Evolutionary conservation across 1,284 basidiomycete genomes (phyloP).

Genomic region (Ceratobasidium papillatum): DNA sequence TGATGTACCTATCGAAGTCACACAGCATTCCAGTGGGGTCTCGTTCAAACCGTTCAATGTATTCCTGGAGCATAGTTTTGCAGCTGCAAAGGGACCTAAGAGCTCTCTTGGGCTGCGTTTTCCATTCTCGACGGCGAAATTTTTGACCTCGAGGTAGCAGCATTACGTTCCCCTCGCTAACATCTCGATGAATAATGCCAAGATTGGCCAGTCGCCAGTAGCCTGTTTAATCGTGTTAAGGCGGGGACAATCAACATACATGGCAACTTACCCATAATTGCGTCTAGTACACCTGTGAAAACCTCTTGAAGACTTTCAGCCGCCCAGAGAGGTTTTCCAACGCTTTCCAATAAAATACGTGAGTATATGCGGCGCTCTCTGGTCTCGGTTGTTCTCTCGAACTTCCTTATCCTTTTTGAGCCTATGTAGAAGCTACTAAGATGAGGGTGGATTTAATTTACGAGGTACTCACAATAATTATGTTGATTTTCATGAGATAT

Average conservation of each 20-base stretch:
- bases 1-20: slow-evolving; percentile 3
- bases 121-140: background rate
- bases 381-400: background rate
- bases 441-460: background rate
- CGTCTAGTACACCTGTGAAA: slow-evolving; percentile 4
- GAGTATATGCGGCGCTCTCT: slow-evolving; percentile 16
- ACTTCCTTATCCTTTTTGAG: background rate
- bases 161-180: slow-evolving; percentile 30
- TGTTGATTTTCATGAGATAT: background rate
- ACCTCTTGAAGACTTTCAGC: background rate
- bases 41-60: background rate
- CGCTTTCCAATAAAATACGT: slow-evolving; percentile 18
- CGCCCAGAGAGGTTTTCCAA: background rate
- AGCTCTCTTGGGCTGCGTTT: background rate
- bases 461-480: background rate
- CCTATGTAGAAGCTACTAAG: background rate
- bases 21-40: slow-evolving; percentile 13
- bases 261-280: slow-evolving; percentile 5
- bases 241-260: background rate
- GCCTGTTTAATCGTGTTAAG: background rate
- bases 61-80: background rate
- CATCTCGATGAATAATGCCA: slow-evolving; percentile 23
- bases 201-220: slow-evolving; percentile 33
- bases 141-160: background rate
- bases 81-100: background rate